Conservation (phyloP, 2,329 filamentous ascomycete genomes). For the Aspergillus proliferans region DNA sequence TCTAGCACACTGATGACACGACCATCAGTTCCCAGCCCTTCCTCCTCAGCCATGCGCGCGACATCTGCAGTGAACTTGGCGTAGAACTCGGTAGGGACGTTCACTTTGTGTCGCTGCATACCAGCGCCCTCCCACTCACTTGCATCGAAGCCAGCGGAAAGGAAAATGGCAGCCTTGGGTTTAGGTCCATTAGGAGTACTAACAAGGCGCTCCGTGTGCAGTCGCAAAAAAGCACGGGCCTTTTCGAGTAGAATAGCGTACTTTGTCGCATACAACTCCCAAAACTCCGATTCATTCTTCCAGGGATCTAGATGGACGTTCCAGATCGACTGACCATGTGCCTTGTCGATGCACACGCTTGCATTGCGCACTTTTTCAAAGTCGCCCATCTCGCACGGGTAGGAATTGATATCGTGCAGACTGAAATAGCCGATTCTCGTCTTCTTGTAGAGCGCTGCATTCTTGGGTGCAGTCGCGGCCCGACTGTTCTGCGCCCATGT, state of each 20-base stretch:
- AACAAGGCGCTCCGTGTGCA: constrained; percentile 62
- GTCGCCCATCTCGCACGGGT: constrained; percentile 91
- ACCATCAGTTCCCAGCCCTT: constrained; percentile 69
- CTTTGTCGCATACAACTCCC: constrained; percentile 73
- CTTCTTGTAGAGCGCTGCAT: constrained; percentile 70
- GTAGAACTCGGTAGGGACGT: constrained; percentile 95
- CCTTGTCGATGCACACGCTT: constrained; percentile 87
- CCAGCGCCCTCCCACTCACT: constrained; percentile 87
- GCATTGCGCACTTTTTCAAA: constrained; percentile 89
- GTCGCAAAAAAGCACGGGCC: constrained; percentile 66
- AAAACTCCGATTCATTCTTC: constrained; percentile 78
- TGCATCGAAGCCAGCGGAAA: constrained; percentile 94
- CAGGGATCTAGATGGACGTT: constrained; percentile 90
- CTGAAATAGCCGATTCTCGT: constrained; percentile 92
- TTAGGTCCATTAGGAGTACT: constrained; percentile 51
- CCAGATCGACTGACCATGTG: constrained; percentile 91
- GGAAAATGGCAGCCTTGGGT: constrained; percentile 81
- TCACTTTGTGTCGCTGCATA: constrained; percentile 94
- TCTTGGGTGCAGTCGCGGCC: constrained; percentile 58
- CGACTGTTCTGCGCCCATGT: constrained; percentile 83
- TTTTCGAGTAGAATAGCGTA: constrained; percentile 76
- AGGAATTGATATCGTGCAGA: constrained; percentile 96
- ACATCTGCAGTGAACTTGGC: constrained; percentile 83
- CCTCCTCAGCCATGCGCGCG: constrained; percentile 72
- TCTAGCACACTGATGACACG: constrained; percentile 89